Conservation (phyloP, 1,139 yeast genomes). For the Nematodospora anomalae region DNA sequence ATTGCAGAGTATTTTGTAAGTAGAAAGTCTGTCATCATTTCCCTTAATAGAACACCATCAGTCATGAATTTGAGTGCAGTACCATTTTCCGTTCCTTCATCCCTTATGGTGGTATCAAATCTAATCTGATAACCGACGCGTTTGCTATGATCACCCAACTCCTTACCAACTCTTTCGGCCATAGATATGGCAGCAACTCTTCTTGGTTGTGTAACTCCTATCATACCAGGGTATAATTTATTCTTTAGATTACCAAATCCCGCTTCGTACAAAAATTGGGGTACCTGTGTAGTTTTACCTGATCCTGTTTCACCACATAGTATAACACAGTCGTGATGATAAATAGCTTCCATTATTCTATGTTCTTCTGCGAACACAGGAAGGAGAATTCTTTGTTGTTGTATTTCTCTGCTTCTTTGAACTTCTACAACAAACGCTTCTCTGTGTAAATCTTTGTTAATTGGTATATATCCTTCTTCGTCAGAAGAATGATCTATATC, state of each 20-base stretch:
- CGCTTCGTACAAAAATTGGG: conserved; percentile 78
- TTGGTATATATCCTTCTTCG: conserved; percentile 55
- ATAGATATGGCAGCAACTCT: conserved; percentile 98
- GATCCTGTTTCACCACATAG: conserved; percentile 94
- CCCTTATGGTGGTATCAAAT: conserved; percentile 73
- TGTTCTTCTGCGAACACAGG: conserved; percentile 95
- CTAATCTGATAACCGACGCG: conserved; percentile 89
- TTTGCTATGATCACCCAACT: conserved; percentile 75
- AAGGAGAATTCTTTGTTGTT: conserved; percentile 62
- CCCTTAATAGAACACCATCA: conserved; percentile 93
- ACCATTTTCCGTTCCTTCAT: conserved; percentile 46
- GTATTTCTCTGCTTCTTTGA: conserved; percentile 62
- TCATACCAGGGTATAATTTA: conserved; percentile 77
- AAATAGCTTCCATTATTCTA: conserved; percentile 91
- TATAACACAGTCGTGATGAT: conserved; percentile 86
- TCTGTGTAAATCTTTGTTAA: conserved; percentile 54
- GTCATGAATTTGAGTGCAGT: conserved; percentile 96
- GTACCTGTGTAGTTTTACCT: conserved; percentile 79
- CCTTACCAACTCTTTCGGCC: conserved; percentile 86
- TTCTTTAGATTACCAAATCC: conserved; percentile 74
- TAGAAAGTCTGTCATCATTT: conserved; percentile 84
- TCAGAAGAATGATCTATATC: conserved; percentile 63
- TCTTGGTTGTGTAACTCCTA: conserved; percentile 96
- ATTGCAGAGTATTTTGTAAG: conserved; percentile 80
- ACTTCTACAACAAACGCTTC: conserved; percentile 71